Evolutionary conservation across 2,329 filamentous ascomycete genomes (phyloP).

Genomic region (Bipolaris cookei): DNA sequence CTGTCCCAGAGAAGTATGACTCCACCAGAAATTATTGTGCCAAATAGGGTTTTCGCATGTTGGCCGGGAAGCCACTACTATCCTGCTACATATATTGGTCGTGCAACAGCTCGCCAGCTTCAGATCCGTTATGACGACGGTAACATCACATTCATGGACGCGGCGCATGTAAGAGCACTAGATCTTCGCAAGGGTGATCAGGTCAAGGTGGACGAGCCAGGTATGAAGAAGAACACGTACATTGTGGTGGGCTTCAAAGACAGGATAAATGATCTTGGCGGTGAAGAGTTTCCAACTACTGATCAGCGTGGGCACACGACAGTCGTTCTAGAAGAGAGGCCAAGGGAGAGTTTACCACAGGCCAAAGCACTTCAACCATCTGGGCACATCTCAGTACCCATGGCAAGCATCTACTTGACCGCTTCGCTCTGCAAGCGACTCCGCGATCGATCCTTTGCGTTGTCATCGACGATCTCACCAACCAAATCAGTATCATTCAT

Average conservation of each 20-base stretch:
- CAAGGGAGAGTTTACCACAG: conserved; percentile 47
- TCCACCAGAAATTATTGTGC: conserved; percentile 45
- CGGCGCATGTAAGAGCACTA: conserved; percentile 49
- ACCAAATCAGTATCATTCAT: conserved; percentile 28
- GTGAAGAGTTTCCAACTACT: conserved; percentile 45
- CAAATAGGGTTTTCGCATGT: conserved; percentile 63
- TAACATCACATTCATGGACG: conserved; percentile 51
- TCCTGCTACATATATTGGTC: conserved; percentile 64
- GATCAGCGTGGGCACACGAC: conserved; percentile 53
- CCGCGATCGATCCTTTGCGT: conserved; percentile 47
- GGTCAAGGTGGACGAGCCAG: conserved; percentile 55
- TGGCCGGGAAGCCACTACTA: conserved; percentile 66
- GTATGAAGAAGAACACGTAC: conserved; percentile 55
- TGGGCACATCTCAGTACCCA: conserved; percentile 48
- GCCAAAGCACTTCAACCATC: conserved; percentile 16
- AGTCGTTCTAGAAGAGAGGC: conserved; percentile 51
- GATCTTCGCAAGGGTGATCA: conserved; percentile 54
- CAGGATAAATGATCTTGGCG: conserved; percentile 30
- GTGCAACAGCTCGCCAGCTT: conserved; percentile 52
- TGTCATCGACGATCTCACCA: conserved; percentile 26
- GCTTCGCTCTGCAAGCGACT: conserved; percentile 52
- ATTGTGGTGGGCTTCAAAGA: conserved; percentile 54
- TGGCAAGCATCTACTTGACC: conserved; percentile 54
- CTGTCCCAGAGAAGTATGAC: conserved; percentile 19
- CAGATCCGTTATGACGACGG: conserved; percentile 58